These are phyloP conservation scores for Magnusiomyces fungicola DNA, from an alignment of 1,139 yeast species.

Conservation along the genomic window DNA sequence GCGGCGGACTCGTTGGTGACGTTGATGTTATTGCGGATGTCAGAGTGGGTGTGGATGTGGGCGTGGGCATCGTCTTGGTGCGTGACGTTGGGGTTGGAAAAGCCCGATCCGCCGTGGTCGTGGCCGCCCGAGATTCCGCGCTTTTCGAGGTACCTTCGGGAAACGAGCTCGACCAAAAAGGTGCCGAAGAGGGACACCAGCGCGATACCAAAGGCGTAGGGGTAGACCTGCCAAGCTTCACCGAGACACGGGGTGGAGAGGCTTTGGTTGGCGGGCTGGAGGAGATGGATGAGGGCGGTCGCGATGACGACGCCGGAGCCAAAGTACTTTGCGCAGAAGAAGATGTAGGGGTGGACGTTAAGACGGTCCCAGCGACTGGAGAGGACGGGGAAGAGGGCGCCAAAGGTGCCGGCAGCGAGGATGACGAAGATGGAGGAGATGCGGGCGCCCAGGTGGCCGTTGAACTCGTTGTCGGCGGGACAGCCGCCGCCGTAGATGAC, in stretches of 20 bases:
- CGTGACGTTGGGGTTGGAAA: neutral
- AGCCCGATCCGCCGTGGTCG: conserved; percentile 24
- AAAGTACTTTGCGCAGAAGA: conserved; percentile 68
- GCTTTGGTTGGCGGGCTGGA: conserved; percentile 67
- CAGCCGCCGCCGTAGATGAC: too few relatives aligned
- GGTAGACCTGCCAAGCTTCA: conserved; percentile 47
- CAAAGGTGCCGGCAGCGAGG: conserved; percentile 50
- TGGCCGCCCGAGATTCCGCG: conserved; percentile 23
- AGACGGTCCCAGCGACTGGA: conserved; percentile 19
- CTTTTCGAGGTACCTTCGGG: conserved; percentile 24
- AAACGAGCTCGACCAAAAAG: conserved; percentile 28
- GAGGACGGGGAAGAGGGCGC: conserved; percentile 39
- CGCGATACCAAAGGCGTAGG: conserved; percentile 57
- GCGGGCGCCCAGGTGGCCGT: conserved; percentile 53
- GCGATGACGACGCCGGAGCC: conserved; percentile 93
- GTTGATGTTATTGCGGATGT: conserved; percentile 4
- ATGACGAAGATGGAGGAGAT: conserved; percentile 70
- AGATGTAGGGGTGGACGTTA: conserved; percentile 50
- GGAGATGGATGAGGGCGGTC: conserved; percentile 77
- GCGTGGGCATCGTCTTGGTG: neutral
- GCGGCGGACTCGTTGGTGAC: neutral
- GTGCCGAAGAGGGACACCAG: conserved; percentile 37
- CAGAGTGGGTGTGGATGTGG: conserved; percentile 8
- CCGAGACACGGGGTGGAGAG: conserved; percentile 49
- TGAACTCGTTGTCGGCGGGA: conserved; percentile 35